These are phyloP conservation scores for Candida loeiensis DNA, from an alignment of 805 yeast genomes.

Conservation along the genomic window DNA sequence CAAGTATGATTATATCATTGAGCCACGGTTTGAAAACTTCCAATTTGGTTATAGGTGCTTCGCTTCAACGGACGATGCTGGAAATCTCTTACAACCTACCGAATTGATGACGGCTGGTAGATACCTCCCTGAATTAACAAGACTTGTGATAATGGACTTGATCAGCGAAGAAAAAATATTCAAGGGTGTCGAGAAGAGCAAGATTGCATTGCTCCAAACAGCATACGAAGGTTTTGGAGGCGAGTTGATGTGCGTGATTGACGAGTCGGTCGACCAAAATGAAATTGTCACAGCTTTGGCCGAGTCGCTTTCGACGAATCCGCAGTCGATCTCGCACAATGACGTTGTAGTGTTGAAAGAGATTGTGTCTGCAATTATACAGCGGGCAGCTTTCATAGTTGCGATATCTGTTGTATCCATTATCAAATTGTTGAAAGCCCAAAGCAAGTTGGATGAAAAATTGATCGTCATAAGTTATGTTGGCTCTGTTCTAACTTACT, in stretches of 20 bases:
- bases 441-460: slow-evolving; percentile 19
- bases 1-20: slow-evolving; percentile 39
- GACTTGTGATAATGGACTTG: slow-evolving; percentile 40
- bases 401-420: slow-evolving; percentile 41
- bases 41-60: slow-evolving; percentile 23
- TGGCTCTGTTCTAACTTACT: slow-evolving; percentile 50
- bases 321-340: slow-evolving; percentile 13
- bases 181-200: slow-evolving; percentile 12
- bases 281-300: slow-evolving; percentile 19
- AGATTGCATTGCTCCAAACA: slow-evolving; percentile 14
- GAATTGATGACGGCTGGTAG: slow-evolving; percentile 56
- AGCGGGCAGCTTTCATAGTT: slow-evolving; percentile 44
- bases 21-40: slow-evolving; percentile 24
- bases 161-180: slow-evolving; percentile 27
- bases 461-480: slow-evolving; percentile 39
- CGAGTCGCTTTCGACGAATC: slow-evolving; percentile 14
- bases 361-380: slow-evolving; percentile 36
- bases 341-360: slow-evolving; percentile 29
- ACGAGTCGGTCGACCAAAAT: slow-evolving; percentile 24
- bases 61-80: slow-evolving; percentile 26
- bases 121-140: slow-evolving; percentile 50
- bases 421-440: slow-evolving; percentile 24
- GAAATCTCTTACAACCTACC: slow-evolving; percentile 49
- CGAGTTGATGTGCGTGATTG: slow-evolving; percentile 37
- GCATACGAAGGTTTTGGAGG: slow-evolving; percentile 36